Evolutionary conservation across 148 eudicot genomes (phyloP), one percentile per base, ranked within the genome.

Genomic region (Camellia japonica): DNA sequence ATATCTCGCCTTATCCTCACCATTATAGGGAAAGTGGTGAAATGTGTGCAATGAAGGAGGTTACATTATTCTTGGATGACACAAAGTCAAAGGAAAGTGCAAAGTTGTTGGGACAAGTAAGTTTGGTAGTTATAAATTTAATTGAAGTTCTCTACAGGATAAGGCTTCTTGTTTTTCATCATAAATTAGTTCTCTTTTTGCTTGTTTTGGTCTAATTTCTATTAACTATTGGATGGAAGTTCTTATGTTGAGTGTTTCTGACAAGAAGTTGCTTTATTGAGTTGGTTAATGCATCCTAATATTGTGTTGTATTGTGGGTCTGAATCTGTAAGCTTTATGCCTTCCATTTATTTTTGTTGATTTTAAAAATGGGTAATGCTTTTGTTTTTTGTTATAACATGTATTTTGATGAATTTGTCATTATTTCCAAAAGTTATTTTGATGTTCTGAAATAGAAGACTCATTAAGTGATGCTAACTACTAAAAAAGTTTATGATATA

Each of bases 21-120:
- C 75, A 44, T 52, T 75, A 61, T 80, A 96, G 99, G 85, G 99
- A 92, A 78, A 93, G 90, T 58, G 99, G 99, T 63, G 97, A 96
- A 87, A 96, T 96, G 99, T 96, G 99, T 88, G 99, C 99, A 71
- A 96, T 96, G 95, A 96, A 93, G 89, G 99, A 93, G 89, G 99
- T 96, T 68, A 96, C n/a, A n/a, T n/a, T n/a, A n/a, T n/a, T 96
- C 80, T 86, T 93, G 43, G 99, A 96, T 83, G 99, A 96, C 82
- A 85, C 94, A n/a, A 93, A 92, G 86, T 96, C 99, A 54, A 96
- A 87, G 89, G 99, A 96, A 91, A 89, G 98, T 89, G 97, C 95
- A 73, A 90, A 92, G 86, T 98, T 93, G 81, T 88, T 96, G 79
- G 91, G 87, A 67, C 99, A 96, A 88, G 99, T 93, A 81, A 47